Evolutionary conservation across 2,329 filamentous ascomycete genomes (phyloP), one percentile per base, ranked within the genome.

Genomic region (Graphilbum fragrans): DNA sequence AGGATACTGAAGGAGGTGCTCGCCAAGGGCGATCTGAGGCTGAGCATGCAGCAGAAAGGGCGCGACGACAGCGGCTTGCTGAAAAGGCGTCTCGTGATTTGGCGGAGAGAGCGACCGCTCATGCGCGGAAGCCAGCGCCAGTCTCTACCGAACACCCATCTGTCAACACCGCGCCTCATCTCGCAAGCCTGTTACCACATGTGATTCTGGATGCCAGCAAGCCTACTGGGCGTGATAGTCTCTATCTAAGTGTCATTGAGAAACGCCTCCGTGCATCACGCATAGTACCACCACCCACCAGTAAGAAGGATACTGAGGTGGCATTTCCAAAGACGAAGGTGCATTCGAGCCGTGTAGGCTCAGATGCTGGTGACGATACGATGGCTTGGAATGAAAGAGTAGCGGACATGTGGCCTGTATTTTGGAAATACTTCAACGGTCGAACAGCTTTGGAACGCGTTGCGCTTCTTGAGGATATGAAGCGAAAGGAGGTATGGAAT

Each of bases 371-470:
- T 17, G 44, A 40, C 29, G 46, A 45, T n/a, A 45, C 37, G 7
- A 43, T 44, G 7, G 53, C 53, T 42, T 61, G 57, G 43, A 69
- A 78, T 47, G 64, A 66, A 16, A 74, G 77, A 44, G 59, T 84
- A 14, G 69, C 74, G 34, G 71, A 76, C 43, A 71, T 74, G 37
- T 94, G 87, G 82, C 74, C 77, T 2, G 66, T 72, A 35, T 77
- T 94, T 51, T 72, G 80, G 52, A 86, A 83, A 58, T 92, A 95
- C 59, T 86, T 96, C 52, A 88, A 96, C 57, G 92, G 92, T 1
- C 74, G 72, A 43, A 80, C 82, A 54, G 81, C 88, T 3, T 67
- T 96, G 45, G 92, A 98, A 63, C 80, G 88, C 51, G 82, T 98
- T 49, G 77, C 83, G 1, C 65, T 92, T n/a, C 73, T 82, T 43